Evolutionary conservation across 108 stramenopile genomes (phyloP).

Genomic region (Pseudonitzschia pungens): DNA sequence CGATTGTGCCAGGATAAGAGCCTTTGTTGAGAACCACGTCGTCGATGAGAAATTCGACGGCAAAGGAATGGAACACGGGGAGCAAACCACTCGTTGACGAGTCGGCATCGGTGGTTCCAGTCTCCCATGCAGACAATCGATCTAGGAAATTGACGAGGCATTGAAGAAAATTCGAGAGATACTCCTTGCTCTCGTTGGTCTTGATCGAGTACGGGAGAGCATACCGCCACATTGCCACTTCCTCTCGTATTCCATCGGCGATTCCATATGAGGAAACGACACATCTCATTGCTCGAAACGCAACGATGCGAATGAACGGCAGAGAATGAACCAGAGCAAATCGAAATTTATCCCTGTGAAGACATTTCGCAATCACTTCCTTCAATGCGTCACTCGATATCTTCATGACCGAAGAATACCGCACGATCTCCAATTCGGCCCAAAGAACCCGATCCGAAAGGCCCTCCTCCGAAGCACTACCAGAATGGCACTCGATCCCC

Average conservation of each 20-base stretch:
- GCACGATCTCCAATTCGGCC: conserved; percentile 45
- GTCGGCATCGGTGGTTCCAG: background rate
- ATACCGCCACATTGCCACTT: conserved; percentile 44
- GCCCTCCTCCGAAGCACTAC: conserved; percentile 4
- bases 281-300: conserved; percentile 40
- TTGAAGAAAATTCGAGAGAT: conserved; percentile 37
- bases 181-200: conserved; percentile 43
- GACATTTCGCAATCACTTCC: conserved; percentile 21
- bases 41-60: conserved; percentile 45
- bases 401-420: conserved; percentile 7
- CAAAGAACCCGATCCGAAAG: conserved; percentile 42
- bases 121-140: conserved; percentile 39
- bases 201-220: conserved; percentile 48
- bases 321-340: conserved; percentile 34
- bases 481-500: conserved; percentile 17
- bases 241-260: conserved; percentile 18
- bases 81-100: conserved; percentile 6
- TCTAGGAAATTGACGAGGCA: conserved; percentile 41
- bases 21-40: conserved; percentile 36
- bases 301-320: conserved; percentile 37
- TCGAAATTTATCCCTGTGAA: conserved; percentile 21
- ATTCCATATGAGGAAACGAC: conserved; percentile 17
- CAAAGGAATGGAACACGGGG: conserved; percentile 30
- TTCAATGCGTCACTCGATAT: conserved; percentile 6
- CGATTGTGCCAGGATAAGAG: conserved; percentile 56